These are phyloP conservation scores for Petasospora rhodanensis DNA, from an alignment of 1,139 yeast species.

Conservation along the genomic window DNA sequence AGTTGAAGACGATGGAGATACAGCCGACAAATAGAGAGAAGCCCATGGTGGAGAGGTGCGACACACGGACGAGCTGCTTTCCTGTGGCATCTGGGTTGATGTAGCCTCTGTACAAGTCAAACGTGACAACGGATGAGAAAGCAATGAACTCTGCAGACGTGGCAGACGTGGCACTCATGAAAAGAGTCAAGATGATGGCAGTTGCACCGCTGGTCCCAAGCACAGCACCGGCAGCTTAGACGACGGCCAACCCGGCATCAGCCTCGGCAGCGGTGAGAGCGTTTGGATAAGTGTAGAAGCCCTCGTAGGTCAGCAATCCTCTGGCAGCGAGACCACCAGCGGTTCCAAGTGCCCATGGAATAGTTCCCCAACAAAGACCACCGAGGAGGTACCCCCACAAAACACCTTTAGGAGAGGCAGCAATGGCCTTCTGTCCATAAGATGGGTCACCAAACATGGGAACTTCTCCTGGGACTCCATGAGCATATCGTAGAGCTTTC, in stretches of 20 bases:
- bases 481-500: constrained; percentile 33
- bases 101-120: constrained; percentile 35
- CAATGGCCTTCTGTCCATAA: constrained; percentile 41
- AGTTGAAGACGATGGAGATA: constrained; percentile 33
- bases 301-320: constrained; percentile 31
- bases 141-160: constrained; percentile 38
- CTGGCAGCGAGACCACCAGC: constrained; percentile 35
- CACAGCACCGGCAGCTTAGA: constrained; percentile 31
- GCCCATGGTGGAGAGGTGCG: constrained; percentile 29
- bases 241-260: constrained; percentile 28
- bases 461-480: constrained; percentile 26
- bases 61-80: constrained; percentile 30
- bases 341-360: constrained; percentile 38
- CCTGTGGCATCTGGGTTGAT: constrained; percentile 36
- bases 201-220: constrained; percentile 36
- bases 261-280: constrained; percentile 20
- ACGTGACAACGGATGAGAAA: constrained; percentile 35
- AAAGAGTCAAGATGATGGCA: constrained; percentile 34
- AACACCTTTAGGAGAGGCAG: constrained; percentile 35
- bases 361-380: constrained; percentile 38
- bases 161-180: constrained; percentile 40
- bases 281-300: constrained; percentile 34
- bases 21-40: constrained; percentile 32
- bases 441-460: constrained; percentile 39
- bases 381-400: constrained; percentile 36